Percentiles rank a stretch among this genome's conserved stretches.
These are phyloP conservation scores for Aureobasidium sp. DNA, from an alignment of 2,329 filamentous ascomycete species.

Conservation along the genomic window DNA sequence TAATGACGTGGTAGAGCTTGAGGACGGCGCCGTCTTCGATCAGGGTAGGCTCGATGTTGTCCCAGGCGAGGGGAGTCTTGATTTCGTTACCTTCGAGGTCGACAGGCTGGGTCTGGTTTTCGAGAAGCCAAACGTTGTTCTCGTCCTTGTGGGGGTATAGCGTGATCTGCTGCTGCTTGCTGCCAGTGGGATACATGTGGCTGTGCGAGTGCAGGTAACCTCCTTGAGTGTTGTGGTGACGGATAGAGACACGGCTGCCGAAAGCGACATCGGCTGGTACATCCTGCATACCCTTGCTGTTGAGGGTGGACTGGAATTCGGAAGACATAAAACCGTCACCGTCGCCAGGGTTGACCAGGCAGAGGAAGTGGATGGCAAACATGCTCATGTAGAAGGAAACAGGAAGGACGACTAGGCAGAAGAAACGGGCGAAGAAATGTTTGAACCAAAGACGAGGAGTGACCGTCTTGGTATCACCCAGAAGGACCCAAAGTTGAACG, in stretches of 20 bases:
- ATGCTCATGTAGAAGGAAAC: slow-evolving; percentile 87
- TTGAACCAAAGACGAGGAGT: slow-evolving; percentile 88
- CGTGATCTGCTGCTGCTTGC: slow-evolving; percentile 97
- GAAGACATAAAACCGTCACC: slow-evolving; percentile 99
- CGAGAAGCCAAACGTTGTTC: slow-evolving; percentile 89
- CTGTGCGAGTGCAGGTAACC: slow-evolving; percentile 95
- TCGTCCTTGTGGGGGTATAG: slow-evolving; percentile 98
- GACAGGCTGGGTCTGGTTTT: slow-evolving; percentile 89
- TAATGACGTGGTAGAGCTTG: slow-evolving; percentile 74
- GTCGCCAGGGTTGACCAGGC: slow-evolving; percentile 88
- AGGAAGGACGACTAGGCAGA: slow-evolving; percentile 88
- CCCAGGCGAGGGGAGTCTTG: slow-evolving; percentile 77
- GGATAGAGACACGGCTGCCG: slow-evolving; percentile 75
- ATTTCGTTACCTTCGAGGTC: slow-evolving; percentile 60
- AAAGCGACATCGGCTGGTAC: slow-evolving; percentile 86
- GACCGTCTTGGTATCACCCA: slow-evolving; percentile 81
- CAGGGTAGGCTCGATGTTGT: slow-evolving; percentile 58
- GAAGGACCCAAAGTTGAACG: slow-evolving; percentile 88
- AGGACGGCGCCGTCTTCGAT: slow-evolving; percentile 75
- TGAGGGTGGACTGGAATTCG: slow-evolving; percentile 95
- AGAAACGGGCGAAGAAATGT: slow-evolving; percentile 82
- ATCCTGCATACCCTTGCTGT: slow-evolving; percentile 93
- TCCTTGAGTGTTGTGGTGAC: slow-evolving; percentile 95
- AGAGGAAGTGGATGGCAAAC: slow-evolving; percentile 95
- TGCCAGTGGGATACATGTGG: slow-evolving; percentile 95